Percentiles rank a stretch among this genome's conserved stretches.
Evolutionary conservation across 371 early-diverging fungal species (phyloP).

Genomic region (Zychaea mexicana): DNA sequence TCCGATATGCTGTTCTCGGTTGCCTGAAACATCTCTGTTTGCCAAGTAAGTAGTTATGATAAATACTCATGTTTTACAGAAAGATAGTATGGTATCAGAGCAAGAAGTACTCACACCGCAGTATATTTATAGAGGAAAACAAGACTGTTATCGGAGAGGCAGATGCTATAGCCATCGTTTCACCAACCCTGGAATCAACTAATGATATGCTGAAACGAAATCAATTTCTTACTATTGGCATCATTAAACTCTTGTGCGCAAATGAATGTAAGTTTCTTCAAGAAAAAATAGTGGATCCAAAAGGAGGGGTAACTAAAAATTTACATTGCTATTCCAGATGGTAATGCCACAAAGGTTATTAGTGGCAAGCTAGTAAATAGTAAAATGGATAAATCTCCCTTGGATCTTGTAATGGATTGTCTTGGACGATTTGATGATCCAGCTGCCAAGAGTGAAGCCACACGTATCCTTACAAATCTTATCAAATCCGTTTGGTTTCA

Average conservation of each 20-base stretch:
- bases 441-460: conserved; percentile 64
- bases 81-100: no score
- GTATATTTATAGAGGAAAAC: conserved; percentile 37
- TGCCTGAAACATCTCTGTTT: conserved; percentile 64
- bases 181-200: conserved; percentile 47
- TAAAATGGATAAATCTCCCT: background rate
- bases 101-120: no score
- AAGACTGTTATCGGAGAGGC: conserved; percentile 52
- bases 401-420: conserved; percentile 43
- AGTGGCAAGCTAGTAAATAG: background rate
- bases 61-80: background rate
- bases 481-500: conserved; percentile 53
- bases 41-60: conserved; percentile 38
- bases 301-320: background rate
- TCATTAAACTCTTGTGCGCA: conserved; percentile 60
- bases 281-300: no score
- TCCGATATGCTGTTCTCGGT: conserved; percentile 63
- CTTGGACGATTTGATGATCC: conserved; percentile 60
- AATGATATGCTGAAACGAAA: conserved; percentile 66
- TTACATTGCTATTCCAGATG: conserved; percentile 16
- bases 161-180: conserved; percentile 46
- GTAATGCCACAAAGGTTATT: conserved; percentile 38
- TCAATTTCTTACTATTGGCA: conserved; percentile 63
- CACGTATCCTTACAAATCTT: conserved; percentile 60
- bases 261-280: conserved; percentile 38